A percentile compares a stretch with the other conserved stretches of the same genome.
These are phyloP conservation scores for Populus hybrid DNA, from an alignment of 441 rosid genomes.

Conservation along the genomic window DNA sequence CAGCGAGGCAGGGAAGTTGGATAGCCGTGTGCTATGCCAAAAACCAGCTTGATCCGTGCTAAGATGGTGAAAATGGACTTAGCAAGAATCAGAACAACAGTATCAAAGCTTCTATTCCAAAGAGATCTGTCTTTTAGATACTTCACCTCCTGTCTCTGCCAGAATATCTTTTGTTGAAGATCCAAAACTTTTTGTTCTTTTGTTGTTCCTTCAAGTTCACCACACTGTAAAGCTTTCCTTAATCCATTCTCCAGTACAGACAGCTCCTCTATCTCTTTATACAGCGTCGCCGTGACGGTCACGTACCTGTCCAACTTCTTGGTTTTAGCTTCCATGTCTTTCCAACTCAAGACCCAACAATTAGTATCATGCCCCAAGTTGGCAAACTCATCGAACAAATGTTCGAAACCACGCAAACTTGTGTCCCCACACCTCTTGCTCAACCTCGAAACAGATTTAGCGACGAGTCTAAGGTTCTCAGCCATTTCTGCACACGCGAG, in stretches of 20 bases:
- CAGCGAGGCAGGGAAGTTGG: slow-evolving; percentile 58
- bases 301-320: slow-evolving; percentile 80
- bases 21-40: slow-evolving; percentile 48
- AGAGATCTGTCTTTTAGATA: slow-evolving; percentile 71
- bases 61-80: slow-evolving; percentile 65
- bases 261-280: slow-evolving; percentile 80
- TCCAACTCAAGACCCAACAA: slow-evolving; percentile 54
- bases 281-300: slow-evolving; percentile 57
- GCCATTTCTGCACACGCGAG: slow-evolving; percentile 79
- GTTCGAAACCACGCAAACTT: slow-evolving; percentile 48
- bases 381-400: slow-evolving; percentile 58
- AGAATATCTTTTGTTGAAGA: slow-evolving; percentile 57
- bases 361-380: slow-evolving; percentile 59
- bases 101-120: slow-evolving; percentile 81
- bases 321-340: slow-evolving; percentile 62
- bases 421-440: slow-evolving; percentile 50
- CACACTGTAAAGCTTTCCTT: slow-evolving; percentile 42
- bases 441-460: slow-evolving; percentile 53
- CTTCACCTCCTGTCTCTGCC: slow-evolving; percentile 81
- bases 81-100: slow-evolving; percentile 48
- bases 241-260: slow-evolving; percentile 46
- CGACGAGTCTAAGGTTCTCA: slow-evolving; percentile 53
- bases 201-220: slow-evolving; percentile 22
- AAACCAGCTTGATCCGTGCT: slow-evolving; percentile 68
- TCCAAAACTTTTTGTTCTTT: slow-evolving; percentile 61